phyloP scores from a whole-genome alignment of 768 basidiomycete species.

The Agaricus subrufescens region DNA sequence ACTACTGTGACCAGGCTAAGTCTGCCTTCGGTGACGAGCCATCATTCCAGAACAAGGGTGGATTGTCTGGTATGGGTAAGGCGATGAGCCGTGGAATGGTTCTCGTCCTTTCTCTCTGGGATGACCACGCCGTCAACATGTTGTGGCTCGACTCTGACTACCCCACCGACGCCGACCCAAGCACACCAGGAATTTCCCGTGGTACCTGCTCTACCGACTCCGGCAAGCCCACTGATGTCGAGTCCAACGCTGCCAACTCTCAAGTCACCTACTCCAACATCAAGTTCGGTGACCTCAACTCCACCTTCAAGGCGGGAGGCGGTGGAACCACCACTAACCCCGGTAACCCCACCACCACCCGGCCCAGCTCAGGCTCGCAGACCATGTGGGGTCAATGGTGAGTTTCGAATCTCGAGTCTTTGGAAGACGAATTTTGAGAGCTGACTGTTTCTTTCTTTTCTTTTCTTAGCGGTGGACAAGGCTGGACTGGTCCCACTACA shows the following conservation, averaged over 20 bases:
- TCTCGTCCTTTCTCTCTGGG: conserved; percentile 47
- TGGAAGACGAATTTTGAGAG: neutral
- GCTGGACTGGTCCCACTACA: conserved; percentile 12
- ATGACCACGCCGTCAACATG: conserved; percentile 52
- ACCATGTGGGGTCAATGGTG: conserved; percentile 9
- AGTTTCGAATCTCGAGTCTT: neutral
- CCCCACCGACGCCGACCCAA: conserved; percentile 24
- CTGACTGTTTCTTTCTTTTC: neutral
- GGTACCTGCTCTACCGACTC: conserved; percentile 17
- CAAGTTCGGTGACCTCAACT: conserved; percentile 19
- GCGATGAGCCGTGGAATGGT: conserved; percentile 40
- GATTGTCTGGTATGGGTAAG: conserved; percentile 27
- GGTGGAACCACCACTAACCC: neutral
- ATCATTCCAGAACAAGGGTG: conserved; percentile 25
- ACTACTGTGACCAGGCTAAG: conserved; percentile 31
- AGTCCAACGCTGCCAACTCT: conserved; percentile 10
- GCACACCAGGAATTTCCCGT: conserved; percentile 4
- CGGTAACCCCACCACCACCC: neutral
- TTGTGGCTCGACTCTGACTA: conserved; percentile 53
- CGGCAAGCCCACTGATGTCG: conserved; percentile 14
- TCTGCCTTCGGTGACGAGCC: conserved; percentile 27
- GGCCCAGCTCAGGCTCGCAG: neutral
- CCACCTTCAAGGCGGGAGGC: neutral
- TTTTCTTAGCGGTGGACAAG: conserved; percentile 11
- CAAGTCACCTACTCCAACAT: conserved; percentile 22